These are phyloP conservation scores for Mycena albidolilacea DNA, from an alignment of 768 basidiomycete species.

Conservation along the genomic window DNA sequence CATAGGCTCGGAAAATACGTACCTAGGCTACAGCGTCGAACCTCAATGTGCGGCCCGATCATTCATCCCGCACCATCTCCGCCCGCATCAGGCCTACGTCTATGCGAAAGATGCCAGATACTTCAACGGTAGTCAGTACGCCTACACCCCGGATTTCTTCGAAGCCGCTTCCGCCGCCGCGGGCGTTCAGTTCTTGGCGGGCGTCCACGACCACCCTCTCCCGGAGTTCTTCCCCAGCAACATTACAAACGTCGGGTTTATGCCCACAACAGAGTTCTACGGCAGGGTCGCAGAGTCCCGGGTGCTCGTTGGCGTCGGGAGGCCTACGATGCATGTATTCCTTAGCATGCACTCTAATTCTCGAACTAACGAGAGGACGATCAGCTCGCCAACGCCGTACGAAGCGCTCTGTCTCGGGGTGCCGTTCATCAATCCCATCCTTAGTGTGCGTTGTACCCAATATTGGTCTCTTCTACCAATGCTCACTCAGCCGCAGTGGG, in stretches of 20 bases:
- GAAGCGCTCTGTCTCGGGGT: too few relatives aligned
- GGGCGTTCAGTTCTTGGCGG: slow-evolving; percentile 14
- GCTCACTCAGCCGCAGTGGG: slow-evolving; percentile 41
- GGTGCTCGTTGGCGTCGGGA: slow-evolving; percentile 22
- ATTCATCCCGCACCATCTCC: slow-evolving; percentile 44
- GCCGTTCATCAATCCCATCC: slow-evolving; percentile 52
- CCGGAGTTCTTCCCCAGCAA: slow-evolving; percentile 22
- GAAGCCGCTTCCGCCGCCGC: slow-evolving; percentile 10
- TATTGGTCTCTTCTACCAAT: background rate
- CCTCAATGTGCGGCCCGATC: slow-evolving; percentile 44
- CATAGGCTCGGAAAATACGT: background rate
- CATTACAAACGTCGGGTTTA: slow-evolving; percentile 21
- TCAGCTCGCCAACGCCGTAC: slow-evolving; percentile 30
- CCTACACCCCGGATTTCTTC: slow-evolving; percentile 21
- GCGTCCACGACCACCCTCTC: background rate
- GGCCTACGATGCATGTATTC: background rate
- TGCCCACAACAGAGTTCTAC: slow-evolving; percentile 3
- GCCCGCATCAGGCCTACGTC: slow-evolving; percentile 33
- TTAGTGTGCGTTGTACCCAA: background rate
- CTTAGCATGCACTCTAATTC: too few relatives aligned
- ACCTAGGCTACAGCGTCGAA: slow-evolving; percentile 43
- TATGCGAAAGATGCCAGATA: slow-evolving; percentile 18
- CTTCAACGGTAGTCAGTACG: slow-evolving; percentile 13
- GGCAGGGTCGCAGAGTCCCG: slow-evolving; percentile 7
- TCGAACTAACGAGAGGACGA: too few relatives aligned